These are phyloP conservation scores for Fusarium bactridioides DNA, from an alignment of 2,329 filamentous ascomycete species.

Conservation along the genomic window DNA sequence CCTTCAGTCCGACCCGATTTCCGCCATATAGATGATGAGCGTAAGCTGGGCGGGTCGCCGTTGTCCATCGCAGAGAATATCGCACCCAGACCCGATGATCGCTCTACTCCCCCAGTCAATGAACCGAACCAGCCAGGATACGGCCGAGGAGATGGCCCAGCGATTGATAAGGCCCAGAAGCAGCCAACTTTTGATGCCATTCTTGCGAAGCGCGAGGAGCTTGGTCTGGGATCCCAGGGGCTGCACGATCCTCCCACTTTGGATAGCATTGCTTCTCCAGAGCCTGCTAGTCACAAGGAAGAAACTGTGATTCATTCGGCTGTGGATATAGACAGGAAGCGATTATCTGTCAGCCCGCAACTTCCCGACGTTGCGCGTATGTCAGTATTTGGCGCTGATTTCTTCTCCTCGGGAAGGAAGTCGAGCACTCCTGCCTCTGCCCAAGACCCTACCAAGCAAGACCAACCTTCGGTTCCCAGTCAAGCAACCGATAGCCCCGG, in stretches of 20 bases:
- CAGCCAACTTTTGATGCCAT: constrained; percentile 36
- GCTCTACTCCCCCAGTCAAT: constrained; percentile 33
- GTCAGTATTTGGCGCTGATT: constrained; percentile 67
- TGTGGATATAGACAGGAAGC: constrained; percentile 33
- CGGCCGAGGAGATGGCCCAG: not conserved
- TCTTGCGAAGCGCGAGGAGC: constrained; percentile 28
- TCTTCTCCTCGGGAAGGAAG: constrained; percentile 55
- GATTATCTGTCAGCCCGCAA: constrained; percentile 62
- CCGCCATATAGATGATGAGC: constrained; percentile 71
- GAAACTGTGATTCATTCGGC: constrained; percentile 18
- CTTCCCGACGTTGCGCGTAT: constrained; percentile 66
- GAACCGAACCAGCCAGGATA: constrained; percentile 9
- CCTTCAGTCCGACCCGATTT: constrained; percentile 80
- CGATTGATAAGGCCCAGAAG: constrained; percentile 17
- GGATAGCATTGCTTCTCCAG: not conserved
- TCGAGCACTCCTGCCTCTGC: not conserved
- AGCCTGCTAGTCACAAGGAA: not conserved
- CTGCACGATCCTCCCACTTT: not conserved
- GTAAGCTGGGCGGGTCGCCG: constrained; percentile 64
- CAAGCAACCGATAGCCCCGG: not conserved
- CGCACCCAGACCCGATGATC: constrained; percentile 48
- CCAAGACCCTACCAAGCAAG: constrained; percentile 24
- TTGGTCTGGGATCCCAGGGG: not conserved
- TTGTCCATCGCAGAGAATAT: constrained; percentile 64
- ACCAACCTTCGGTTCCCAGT: not conserved